A percentile compares a stretch with the other conserved stretches of the same genome.
phyloP scores from a whole-genome alignment of 2,329 filamentous ascomycete species.

The Epichloe scottii region DNA sequence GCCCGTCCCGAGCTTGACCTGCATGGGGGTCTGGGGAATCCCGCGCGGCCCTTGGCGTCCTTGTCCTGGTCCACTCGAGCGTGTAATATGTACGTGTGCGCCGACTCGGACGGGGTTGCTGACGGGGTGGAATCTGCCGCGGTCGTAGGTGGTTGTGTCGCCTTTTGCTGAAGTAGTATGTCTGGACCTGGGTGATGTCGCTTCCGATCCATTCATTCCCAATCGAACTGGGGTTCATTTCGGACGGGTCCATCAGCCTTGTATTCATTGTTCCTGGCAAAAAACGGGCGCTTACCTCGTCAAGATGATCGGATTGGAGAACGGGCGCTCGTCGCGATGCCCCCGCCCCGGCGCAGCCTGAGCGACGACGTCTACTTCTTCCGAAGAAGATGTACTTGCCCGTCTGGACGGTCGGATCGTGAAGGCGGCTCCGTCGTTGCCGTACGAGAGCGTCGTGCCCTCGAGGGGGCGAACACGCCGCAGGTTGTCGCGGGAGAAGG shows the following conservation, averaged over 20 bases:
- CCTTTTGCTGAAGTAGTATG: slow-evolving; percentile 77
- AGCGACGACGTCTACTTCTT: slow-evolving; percentile 54
- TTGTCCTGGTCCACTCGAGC: slow-evolving; percentile 53
- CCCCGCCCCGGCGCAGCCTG: slow-evolving; percentile 61
- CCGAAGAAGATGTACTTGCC: slow-evolving; percentile 83
- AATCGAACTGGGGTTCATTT: slow-evolving; percentile 75
- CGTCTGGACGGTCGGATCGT: slow-evolving; percentile 54
- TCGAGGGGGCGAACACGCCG: slow-evolving; percentile 20
- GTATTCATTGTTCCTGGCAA: no score
- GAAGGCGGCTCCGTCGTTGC: slow-evolving; percentile 19
- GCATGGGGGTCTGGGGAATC: slow-evolving; percentile 64
- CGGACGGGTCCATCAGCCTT: no score
- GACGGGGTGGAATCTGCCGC: slow-evolving; percentile 50
- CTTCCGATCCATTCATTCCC: slow-evolving; percentile 76
- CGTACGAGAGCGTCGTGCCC: slow-evolving; percentile 15
- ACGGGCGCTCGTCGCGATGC: slow-evolving; percentile 67
- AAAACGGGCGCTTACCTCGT: background rate
- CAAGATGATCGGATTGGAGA: slow-evolving; percentile 53
- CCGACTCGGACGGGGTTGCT: slow-evolving; percentile 32
- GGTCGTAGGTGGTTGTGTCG: slow-evolving; percentile 55
- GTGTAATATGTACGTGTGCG: slow-evolving; percentile 58
- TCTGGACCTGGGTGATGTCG: slow-evolving; percentile 54
- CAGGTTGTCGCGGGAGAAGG: slow-evolving; percentile 55
- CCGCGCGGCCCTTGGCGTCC: slow-evolving; percentile 44
- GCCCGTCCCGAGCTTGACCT: slow-evolving; percentile 51